A percentile compares a stretch with the other conserved stretches of the same genome.
phyloP scores from a whole-genome alignment of 225 moss, liverwort and hornwort species.

The Climacium dendroides region DNA sequence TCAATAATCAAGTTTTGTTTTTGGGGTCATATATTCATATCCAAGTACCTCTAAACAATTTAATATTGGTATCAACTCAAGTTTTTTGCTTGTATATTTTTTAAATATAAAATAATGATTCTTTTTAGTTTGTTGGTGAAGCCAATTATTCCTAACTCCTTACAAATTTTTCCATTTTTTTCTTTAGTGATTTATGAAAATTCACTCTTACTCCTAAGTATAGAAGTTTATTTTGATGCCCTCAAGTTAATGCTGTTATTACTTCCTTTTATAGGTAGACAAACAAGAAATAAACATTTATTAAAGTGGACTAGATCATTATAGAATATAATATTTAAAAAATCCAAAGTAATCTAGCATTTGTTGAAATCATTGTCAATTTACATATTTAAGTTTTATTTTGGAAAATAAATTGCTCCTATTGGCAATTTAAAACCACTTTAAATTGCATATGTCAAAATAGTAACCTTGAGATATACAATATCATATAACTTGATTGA shows the following conservation, averaged over 20 bases:
- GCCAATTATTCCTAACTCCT: not conserved
- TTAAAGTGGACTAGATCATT: not conserved
- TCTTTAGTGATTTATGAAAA: not conserved
- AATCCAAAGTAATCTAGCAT: too few relatives aligned
- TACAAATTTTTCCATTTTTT: not conserved
- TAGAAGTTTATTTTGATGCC: not conserved
- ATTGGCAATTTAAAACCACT: not conserved
- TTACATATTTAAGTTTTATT: not conserved
- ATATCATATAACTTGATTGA: not conserved
- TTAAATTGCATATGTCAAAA: not conserved
- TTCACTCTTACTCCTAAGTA: not conserved
- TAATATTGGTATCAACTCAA: too few relatives aligned
- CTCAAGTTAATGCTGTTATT: not conserved
- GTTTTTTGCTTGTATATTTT: too few relatives aligned
- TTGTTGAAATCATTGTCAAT: not conserved
- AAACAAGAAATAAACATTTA: not conserved
- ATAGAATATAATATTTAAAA: not conserved
- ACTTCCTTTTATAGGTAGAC: fast-evolving
- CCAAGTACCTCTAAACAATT: fast-evolving
- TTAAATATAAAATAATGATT: not conserved
- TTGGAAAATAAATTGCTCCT: fast-evolving
- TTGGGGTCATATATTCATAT: fast-evolving
- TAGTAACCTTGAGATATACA: not conserved
- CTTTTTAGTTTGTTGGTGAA: not conserved
- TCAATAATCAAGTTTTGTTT: not conserved